Percentiles rank a stretch among this genome's conserved stretches.
These are phyloP conservation scores for Gaertneriomyces sp. DNA, from an alignment of 192 early-diverging fungal species.

Conservation along the genomic window DNA sequence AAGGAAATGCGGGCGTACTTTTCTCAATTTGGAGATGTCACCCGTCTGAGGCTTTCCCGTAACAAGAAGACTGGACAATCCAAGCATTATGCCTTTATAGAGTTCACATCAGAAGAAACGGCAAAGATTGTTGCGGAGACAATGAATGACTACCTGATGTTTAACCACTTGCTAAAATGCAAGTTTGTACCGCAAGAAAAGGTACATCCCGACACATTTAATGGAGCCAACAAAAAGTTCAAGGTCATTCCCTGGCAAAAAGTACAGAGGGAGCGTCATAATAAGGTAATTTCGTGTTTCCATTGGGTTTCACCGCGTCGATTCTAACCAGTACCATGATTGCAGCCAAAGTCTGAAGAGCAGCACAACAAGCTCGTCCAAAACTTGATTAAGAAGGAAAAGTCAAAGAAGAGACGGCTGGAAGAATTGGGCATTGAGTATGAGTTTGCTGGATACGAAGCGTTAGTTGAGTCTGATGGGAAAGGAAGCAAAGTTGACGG, in stretches of 20 bases:
- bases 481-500: no score
- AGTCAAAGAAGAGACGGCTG: constrained; percentile 59
- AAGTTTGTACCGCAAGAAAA: constrained; percentile 65
- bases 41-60: constrained; percentile 71
- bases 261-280: constrained; percentile 57
- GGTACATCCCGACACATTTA: constrained; percentile 73
- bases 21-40: constrained; percentile 86
- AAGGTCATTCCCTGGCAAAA: constrained; percentile 58
- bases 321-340: neutral
- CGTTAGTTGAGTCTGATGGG: no score
- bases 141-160: constrained; percentile 93
- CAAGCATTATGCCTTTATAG: constrained; percentile 93
- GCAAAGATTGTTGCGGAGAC: constrained; percentile 91
- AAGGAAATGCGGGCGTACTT: constrained; percentile 88
- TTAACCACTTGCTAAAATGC: constrained; percentile 76
- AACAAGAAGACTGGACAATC: constrained; percentile 90
- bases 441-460: constrained; percentile 59
- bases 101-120: constrained; percentile 75
- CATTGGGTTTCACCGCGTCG: neutral
- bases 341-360: constrained; percentile 46
- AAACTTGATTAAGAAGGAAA: constrained; percentile 55
- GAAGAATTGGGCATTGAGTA: constrained; percentile 78
- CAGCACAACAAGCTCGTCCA: constrained; percentile 42
- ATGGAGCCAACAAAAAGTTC: constrained; percentile 67
- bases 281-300: constrained; percentile 44